Conservation (phyloP, 1,284 basidiomycete genomes). For the Gomphus bonarii region DNA sequence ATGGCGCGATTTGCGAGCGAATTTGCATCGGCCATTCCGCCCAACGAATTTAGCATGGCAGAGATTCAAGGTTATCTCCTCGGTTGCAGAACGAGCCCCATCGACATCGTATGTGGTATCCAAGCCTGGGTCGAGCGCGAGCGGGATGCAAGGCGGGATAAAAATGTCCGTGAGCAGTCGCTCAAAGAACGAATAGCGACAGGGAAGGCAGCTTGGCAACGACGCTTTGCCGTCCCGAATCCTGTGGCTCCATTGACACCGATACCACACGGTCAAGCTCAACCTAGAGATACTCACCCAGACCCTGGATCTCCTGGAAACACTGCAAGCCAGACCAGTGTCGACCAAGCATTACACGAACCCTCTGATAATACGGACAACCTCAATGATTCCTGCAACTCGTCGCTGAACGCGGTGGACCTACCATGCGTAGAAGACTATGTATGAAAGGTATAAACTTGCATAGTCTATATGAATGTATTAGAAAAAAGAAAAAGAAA, state of each 20-base stretch:
- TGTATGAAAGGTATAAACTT: no score
- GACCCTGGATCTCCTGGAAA: background rate
- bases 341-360: background rate
- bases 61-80: conserved; percentile 23
- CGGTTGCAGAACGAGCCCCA: conserved; percentile 11
- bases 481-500: no score
- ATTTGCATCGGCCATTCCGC: conserved; percentile 14
- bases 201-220: background rate
- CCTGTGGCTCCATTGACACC: background rate
- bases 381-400: background rate
- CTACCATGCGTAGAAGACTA: no score
- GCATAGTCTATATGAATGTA: no score
- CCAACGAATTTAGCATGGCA: conserved; percentile 21
- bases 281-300: background rate
- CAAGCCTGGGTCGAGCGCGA: conserved; percentile 11
- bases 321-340: background rate
- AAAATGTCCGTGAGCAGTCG: background rate
- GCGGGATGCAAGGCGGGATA: background rate
- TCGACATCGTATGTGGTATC: conserved; percentile 13
- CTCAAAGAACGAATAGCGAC: background rate
- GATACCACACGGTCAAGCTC: no score
- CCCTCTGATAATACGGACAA: background rate
- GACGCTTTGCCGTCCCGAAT: background rate
- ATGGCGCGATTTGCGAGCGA: conserved; percentile 12
- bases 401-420: background rate